Evolutionary conservation across 768 basidiomycete genomes (phyloP), one percentile per base, ranked within the genome.

Genomic region (Rhizopogon rudus): DNA sequence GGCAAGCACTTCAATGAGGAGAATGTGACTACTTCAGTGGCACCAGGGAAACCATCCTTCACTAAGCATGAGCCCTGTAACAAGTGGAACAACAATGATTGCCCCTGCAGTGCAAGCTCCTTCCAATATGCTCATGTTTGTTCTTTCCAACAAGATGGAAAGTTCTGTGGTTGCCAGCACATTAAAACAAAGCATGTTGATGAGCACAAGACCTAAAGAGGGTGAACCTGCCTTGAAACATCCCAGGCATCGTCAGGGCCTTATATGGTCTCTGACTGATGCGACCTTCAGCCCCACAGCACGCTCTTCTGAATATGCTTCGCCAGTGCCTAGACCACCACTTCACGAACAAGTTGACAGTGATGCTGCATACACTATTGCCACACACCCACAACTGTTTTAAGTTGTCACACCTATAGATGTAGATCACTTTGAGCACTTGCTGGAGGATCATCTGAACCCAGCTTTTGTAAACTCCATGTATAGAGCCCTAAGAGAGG

Each of bases 381-480:
- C 5, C 0, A 17, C 54, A 0, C 29, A 72, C 46, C 67, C 68
- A 1, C 31, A 70, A 0, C 60, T 79, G 0, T 78, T 81, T 61
- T 43, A 64, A 0, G 64, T 80, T 3, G 60, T 71, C 0, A 73
- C 70, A 0, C 76, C 75, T 0, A 68, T 78, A 53, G 64, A 76
- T 17, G 66, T 72, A 17, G 60, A 68, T 25, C 45, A 40, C 1
- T 67, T 77, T 33, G 52, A 72, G 48, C 6, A 40, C 2, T 60
- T 71, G 1, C 58, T 77, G 3, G 9, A 5, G 0, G 5, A 37
- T 6, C 78, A 79, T 55, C 75, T 76, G 0, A 78, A 77, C 51
- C 68, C 56, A 10, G 44, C 65, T 1, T 71, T 75, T 35, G 76
- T 79, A 0, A 1, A 14, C 28, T 0, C n/a, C n/a, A n/a, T n/a